Conservation (phyloP, 495 filamentous ascomycete species). For the Penicillium alfredii region DNA sequence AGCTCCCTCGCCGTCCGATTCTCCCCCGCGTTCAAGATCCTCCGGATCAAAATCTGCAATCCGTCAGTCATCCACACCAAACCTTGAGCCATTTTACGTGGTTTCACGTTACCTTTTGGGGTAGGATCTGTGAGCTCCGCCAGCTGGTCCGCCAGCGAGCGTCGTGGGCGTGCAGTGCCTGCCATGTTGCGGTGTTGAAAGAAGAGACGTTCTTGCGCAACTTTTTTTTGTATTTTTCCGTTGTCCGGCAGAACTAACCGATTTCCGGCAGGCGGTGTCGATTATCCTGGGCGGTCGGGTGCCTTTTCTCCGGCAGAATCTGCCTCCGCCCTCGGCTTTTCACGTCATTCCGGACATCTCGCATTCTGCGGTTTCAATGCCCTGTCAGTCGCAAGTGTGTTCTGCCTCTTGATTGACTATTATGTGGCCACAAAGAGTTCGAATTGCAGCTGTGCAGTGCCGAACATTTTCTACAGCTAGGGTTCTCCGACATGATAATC, state of each 20-base stretch:
- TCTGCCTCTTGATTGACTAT: conserved; percentile 2
- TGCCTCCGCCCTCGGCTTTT: too few relatives aligned
- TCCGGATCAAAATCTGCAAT: conserved; percentile 82
- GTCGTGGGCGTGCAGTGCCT: conserved; percentile 20
- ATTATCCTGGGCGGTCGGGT: conserved; percentile 6
- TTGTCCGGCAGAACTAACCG: conserved; percentile 18
- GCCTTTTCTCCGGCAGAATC: too few relatives aligned
- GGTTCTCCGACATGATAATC: conserved; percentile 79
- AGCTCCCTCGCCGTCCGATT: conserved; percentile 53
- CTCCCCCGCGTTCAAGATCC: conserved; percentile 51
- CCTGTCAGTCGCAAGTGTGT: too few relatives aligned
- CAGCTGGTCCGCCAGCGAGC: conserved; percentile 57
- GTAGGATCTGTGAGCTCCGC: conserved; percentile 58
- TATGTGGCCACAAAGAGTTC: conserved; percentile 5
- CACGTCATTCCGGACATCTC: too few relatives aligned
- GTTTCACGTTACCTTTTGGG: conserved; percentile 58
- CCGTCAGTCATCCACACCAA: conserved; percentile 9
- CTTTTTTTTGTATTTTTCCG: conserved; percentile 34
- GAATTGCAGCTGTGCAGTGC: conserved; percentile 6
- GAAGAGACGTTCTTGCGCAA: conserved; percentile 10
- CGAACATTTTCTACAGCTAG: conserved; percentile 59
- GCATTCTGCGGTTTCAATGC: conserved; percentile 1
- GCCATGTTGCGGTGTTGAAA: conserved; percentile 20
- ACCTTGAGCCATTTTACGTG: too few relatives aligned
- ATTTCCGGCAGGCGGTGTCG: not conserved